Conservation (phyloP, 2,329 filamentous ascomycete genomes). For the Ustilaginoidea virens region DNA sequence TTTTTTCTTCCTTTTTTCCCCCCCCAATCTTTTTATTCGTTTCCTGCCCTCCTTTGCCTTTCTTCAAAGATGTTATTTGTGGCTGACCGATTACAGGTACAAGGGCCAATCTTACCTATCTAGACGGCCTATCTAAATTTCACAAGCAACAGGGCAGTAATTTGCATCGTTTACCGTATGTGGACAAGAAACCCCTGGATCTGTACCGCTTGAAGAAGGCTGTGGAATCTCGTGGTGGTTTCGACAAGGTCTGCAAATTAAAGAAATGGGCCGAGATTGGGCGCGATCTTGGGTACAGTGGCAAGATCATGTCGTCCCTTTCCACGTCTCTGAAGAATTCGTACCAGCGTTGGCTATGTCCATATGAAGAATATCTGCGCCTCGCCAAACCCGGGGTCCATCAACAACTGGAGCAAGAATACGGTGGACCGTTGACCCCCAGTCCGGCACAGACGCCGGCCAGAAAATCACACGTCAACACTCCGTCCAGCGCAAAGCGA, state of each 20-base stretch:
- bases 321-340: constrained; percentile 98
- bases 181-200: constrained; percentile 93
- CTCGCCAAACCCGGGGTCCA: constrained; percentile 92
- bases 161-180: constrained; percentile 83
- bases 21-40: too few relatives aligned
- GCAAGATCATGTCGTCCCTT: constrained; percentile 98
- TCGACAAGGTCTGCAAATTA: constrained; percentile 88
- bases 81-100: constrained; percentile 43
- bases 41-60: too few relatives aligned
- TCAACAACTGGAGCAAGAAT: constrained; percentile 83
- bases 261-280: constrained; percentile 99
- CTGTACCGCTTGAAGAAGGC: constrained; percentile 94
- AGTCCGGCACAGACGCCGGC: constrained; percentile 53
- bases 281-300: constrained; percentile 89
- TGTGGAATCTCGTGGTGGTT: constrained; percentile 85
- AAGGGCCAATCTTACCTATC: constrained; percentile 86
- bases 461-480: constrained; percentile 46
- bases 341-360: constrained; percentile 90
- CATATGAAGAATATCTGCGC: constrained; percentile 88
- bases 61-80: neutral
- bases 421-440: constrained; percentile 82
- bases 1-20: neutral
- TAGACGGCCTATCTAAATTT: constrained; percentile 88
- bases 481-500: constrained; percentile 39
- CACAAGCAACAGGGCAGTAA: constrained; percentile 95